Percentiles rank a stretch among this genome's conserved stretches.
Conservation (phyloP, 23 red algal genomes). For the Chondrus crispus region DNA sequence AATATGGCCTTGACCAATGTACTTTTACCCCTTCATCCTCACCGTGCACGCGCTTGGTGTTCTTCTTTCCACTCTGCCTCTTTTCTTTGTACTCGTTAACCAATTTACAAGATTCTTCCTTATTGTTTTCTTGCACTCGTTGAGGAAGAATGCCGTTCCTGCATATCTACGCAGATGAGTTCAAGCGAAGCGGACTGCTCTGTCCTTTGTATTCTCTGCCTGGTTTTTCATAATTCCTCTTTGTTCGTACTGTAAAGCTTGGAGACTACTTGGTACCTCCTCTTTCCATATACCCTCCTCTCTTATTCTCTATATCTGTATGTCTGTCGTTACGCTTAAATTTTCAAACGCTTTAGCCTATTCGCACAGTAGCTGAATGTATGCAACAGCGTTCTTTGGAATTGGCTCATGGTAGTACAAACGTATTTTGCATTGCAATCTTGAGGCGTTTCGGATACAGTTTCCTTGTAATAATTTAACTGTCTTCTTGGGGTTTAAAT, state of each 20-base stretch:
- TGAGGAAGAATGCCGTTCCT: neutral
- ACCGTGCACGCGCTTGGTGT: too few species aligned
- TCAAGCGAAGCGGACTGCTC: too few species aligned
- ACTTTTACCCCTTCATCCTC: too few species aligned
- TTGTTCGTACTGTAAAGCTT: neutral
- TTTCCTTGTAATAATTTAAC: neutral
- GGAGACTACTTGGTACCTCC: neutral
- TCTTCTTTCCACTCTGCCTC: too few species aligned
- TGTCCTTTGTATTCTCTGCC: too few species aligned
- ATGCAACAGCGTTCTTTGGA: neutral
- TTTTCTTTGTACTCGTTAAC: neutral
- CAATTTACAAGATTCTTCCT: neutral
- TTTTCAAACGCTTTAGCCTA: neutral
- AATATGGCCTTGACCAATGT: neutral
- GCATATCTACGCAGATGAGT: too few species aligned
- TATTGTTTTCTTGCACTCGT: neutral
- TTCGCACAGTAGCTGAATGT: neutral
- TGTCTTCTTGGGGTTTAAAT: neutral
- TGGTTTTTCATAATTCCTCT: neutral
- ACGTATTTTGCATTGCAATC: neutral
- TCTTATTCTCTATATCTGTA: too few species aligned
- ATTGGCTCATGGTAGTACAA: neutral
- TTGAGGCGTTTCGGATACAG: neutral
- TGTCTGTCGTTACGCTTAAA: too few species aligned
- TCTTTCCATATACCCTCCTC: neutral